Evolutionary conservation across 352 stramenopile species (phyloP), one percentile per base, ranked within the genome.

Genomic region (Phytophthora pisi): DNA sequence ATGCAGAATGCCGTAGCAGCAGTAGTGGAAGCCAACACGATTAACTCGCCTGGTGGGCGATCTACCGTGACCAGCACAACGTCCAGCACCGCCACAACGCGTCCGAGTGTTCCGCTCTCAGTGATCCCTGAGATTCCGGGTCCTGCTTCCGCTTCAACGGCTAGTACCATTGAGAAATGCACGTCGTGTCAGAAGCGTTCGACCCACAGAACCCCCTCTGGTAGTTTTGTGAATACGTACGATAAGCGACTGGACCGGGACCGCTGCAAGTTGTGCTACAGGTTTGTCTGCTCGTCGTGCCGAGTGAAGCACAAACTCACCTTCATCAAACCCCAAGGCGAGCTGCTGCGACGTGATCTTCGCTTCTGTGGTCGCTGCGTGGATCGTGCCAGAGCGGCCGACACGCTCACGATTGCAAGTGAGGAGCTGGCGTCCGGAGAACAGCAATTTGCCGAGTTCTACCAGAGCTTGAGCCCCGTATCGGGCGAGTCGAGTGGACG

Each of bases 211-310:
- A 61, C 49, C 0, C 57, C 62, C 4, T 53, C 34, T 11, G 57
- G 57, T 13, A 68, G 46, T 38, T 52, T 67, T 20, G 40, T 46
- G 3, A 65, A 57, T 61, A 64, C 61, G 26, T 67, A 57, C 61
- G 57, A 64, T 36, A 70, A 74, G 16, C 66, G 45, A 5, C 34
- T 45, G 30, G 68, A 68, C 53, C 62, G 63, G 11, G 46, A 65
- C 11, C 54, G 57, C 26, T 82, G 75, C 34, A 67, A 68, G 15
- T 18, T 81, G 15, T 83, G 72, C 63, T 67, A 68, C 34, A 61
- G 64, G 26, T 79, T 66, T 40, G 67, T 79, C 10, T 79, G 71
- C 50, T 68, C 64, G 16, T 70, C 71, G 5, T 79, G 71, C n/a
- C 51, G 56, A 8, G 59, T 79, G 13, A 73, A 74, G 42, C 55